Base-by-base conservation (phyloP, 306 rosid genomes). In the Prunus armeniaca region DNA sequence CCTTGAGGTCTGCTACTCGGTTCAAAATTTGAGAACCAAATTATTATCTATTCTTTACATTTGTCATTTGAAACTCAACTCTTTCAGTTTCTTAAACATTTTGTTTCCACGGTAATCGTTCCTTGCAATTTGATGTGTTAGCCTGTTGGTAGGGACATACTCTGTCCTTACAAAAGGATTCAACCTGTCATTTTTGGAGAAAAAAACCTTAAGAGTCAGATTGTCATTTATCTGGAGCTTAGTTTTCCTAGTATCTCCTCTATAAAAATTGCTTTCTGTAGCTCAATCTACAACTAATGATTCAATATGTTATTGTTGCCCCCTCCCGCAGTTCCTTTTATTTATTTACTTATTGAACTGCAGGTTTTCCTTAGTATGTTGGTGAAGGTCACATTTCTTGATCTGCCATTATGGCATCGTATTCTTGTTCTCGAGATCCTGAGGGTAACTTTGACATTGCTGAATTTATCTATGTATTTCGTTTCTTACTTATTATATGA, bases 361-460 rank as follows among this genome's bases (percentile, higher is more conserved):
- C 93, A 94, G 98, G 98, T 94, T 83, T 94, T 94, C 79, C 98
- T 94, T 74, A 94, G 98, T 83, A 94, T 94, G 97, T 76, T 94
- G 86, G 81, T 94, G 90, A 94, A 92, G 93, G 92, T 81, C 72
- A 92, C 96, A 65, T 92, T 90, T 88, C 97, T 94, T 78, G 97
- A 94, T 80, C 85, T 94, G 82, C 98, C 98, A 67, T 82, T 94
- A 81, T 94, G 98, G 98, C 98, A 94, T 81, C 96, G 97, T 79
- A 94, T 94, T 86, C 98, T 94, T 83, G 97, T 94, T 85, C 98
- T 94, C 67, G 98, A 94, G 88, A 89, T 91, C 82, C 81, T 94
- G 84, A 89, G 97, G 98, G 98, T 94, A 94, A 90, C 63, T 66
- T 82, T 41, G 34, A 65, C 68, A 67, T 25, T 81, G 76, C 73